Conservation (phyloP, 2,329 filamentous ascomycete genomes). For the Pestalotiopsis sp. region DNA sequence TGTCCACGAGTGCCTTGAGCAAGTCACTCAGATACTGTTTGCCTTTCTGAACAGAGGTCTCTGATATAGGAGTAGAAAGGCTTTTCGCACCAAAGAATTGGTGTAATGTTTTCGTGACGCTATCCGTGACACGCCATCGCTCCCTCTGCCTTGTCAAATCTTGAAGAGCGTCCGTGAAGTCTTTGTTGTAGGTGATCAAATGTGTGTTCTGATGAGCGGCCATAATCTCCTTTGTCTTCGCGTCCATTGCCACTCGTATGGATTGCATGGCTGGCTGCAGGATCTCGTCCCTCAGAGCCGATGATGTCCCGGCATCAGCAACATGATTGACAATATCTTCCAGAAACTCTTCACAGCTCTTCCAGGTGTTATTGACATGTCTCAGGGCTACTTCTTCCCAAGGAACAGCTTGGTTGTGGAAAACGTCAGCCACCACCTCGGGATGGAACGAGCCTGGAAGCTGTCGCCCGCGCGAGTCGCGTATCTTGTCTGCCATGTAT, state of each 20-base stretch:
- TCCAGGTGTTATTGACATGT: conserved; percentile 48
- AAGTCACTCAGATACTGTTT: no score
- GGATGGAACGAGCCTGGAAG: conserved; percentile 65
- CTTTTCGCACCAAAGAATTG: background rate
- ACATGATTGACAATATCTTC: conserved; percentile 44
- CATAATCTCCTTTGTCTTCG: conserved; percentile 48
- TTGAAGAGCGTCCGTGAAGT: conserved; percentile 42
- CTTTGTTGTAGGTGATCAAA: conserved; percentile 57
- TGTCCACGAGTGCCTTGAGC: no score
- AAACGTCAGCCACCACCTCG: conserved; percentile 59
- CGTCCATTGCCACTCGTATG: conserved; percentile 35
- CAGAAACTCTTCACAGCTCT: conserved; percentile 50
- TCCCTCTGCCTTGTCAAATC: conserved; percentile 15
- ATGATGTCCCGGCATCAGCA: conserved; percentile 39
- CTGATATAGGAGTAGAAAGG: no score
- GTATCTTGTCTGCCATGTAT: conserved; percentile 41
- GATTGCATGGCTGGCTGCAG: conserved; percentile 43
- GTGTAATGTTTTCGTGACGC: background rate
- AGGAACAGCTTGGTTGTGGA: conserved; percentile 57
- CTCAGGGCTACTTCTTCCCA: conserved; percentile 55
- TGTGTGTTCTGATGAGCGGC: conserved; percentile 45
- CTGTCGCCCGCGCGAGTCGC: conserved; percentile 53
- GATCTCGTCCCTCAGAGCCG: conserved; percentile 18
- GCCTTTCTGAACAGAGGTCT: no score
- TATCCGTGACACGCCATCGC: background rate